These are phyloP conservation scores for Grosmannia penicillata DNA, from an alignment of 2,329 filamentous ascomycete genomes.

Conservation along the genomic window DNA sequence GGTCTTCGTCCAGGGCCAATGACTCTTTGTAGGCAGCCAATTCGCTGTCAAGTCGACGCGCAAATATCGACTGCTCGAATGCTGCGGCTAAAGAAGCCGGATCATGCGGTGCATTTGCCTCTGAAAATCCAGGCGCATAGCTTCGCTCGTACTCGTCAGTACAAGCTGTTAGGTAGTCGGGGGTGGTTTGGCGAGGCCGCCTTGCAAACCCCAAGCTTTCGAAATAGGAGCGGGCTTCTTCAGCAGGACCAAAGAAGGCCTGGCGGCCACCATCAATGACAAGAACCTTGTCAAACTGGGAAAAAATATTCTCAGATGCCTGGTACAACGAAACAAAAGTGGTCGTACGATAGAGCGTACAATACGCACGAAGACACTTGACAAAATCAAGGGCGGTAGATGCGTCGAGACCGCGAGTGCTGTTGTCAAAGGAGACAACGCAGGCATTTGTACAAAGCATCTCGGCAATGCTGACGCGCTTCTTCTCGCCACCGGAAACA, in stretches of 20 bases:
- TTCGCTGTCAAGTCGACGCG: slow-evolving; percentile 42
- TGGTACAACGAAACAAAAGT: slow-evolving; percentile 82
- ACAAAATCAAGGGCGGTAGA: slow-evolving; percentile 39
- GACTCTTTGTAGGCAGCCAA: slow-evolving; percentile 54
- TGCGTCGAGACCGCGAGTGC: slow-evolving; percentile 39
- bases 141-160: slow-evolving; percentile 74
- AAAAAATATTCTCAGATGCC: slow-evolving; percentile 68
- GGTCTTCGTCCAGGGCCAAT: slow-evolving; percentile 48
- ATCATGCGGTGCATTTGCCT: slow-evolving; percentile 51
- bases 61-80: slow-evolving; percentile 50
- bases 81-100: slow-evolving; percentile 53
- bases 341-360: slow-evolving; percentile 68
- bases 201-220: slow-evolving; percentile 61
- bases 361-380: slow-evolving; percentile 59
- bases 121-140: slow-evolving; percentile 52
- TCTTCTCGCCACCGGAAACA: slow-evolving; percentile 64
- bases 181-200: slow-evolving; percentile 63
- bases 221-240: slow-evolving; percentile 58
- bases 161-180: slow-evolving; percentile 69
- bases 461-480: slow-evolving; percentile 71
- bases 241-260: slow-evolving; percentile 58
- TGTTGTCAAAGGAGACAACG: slow-evolving; percentile 61
- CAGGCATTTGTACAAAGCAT: slow-evolving; percentile 64
- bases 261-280: slow-evolving; percentile 64
- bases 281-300: slow-evolving; percentile 69